Conservation (phyloP, 768 basidiomycete species). For the Lactarius psammicola region DNA sequence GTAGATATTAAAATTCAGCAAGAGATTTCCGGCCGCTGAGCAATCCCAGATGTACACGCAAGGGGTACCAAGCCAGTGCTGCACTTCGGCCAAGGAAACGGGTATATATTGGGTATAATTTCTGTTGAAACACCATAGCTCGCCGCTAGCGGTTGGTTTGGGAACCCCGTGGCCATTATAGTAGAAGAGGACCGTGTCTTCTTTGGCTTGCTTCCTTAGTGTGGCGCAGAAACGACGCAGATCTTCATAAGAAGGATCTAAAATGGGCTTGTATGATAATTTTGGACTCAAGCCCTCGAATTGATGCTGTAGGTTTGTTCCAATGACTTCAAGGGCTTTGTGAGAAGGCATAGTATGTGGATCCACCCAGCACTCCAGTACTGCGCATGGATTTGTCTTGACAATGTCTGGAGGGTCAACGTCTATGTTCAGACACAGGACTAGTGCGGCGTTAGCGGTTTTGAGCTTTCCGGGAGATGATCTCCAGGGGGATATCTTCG, state of each 20-base stretch:
- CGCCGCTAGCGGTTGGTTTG: constrained; percentile 91
- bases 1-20: constrained; percentile 83
- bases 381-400: constrained; percentile 95
- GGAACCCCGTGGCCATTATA: constrained; percentile 99
- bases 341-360: constrained; percentile 88
- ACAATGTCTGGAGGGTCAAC: constrained; percentile 97
- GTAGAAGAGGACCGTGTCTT: constrained; percentile 92
- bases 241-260: constrained; percentile 95
- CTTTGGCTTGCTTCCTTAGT: constrained; percentile 84
- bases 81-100: constrained; percentile 89
- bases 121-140: constrained; percentile 98
- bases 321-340: constrained; percentile 93
- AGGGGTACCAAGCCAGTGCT: constrained; percentile 90
- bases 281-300: constrained; percentile 95
- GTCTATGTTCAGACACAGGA: constrained; percentile 94
- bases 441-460: constrained; percentile 83
- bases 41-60: constrained; percentile 99
- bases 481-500: constrained; percentile 76
- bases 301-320: constrained; percentile 89
- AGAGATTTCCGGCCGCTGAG: constrained; percentile 92
- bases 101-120: constrained; percentile 99
- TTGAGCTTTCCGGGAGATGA: constrained; percentile 83
- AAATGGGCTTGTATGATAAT: constrained; percentile 89
- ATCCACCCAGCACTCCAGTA: constrained; percentile 96
- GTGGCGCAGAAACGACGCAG: constrained; percentile 81